These are phyloP conservation scores for Epithemia pelagica DNA, from an alignment of 108 stramenopile species.

Conservation along the genomic window DNA sequence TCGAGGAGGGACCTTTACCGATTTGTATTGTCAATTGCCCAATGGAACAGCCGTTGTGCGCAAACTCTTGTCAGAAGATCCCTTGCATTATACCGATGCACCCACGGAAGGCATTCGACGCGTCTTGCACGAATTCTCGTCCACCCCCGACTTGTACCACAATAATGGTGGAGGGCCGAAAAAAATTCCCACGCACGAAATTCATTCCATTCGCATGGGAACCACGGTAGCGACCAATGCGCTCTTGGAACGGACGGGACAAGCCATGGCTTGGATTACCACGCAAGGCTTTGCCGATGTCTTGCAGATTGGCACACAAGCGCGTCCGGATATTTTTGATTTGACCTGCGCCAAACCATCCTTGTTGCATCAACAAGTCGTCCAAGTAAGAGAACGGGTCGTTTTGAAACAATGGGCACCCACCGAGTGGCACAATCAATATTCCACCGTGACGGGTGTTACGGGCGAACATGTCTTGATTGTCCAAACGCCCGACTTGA, in stretches of 20 bases:
- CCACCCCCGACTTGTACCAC: conserved; percentile 44
- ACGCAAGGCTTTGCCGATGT: conserved; percentile 91
- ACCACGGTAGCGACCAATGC: conserved; percentile 98
- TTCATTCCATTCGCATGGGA: conserved; percentile 87
- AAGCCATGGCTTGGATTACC: conserved; percentile 80
- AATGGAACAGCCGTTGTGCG: conserved; percentile 54
- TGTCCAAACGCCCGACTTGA: conserved; percentile 57
- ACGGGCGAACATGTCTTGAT: conserved; percentile 79
- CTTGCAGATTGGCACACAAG: conserved; percentile 92
- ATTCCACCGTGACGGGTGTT: conserved; percentile 41
- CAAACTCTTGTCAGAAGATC: conserved; percentile 93
- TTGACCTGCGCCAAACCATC: conserved; percentile 65
- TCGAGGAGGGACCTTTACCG: conserved; percentile 97
- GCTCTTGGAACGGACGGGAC: conserved; percentile 92
- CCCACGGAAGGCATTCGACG: conserved; percentile 97
- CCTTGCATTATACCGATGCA: conserved; percentile 90
- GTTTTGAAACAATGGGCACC: conserved; percentile 58
- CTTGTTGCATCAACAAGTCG: conserved; percentile 85
- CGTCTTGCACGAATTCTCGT: conserved; percentile 65
- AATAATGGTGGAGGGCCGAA: conserved; percentile 54
- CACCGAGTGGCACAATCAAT: conserved; percentile 30
- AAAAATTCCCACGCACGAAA: conserved; percentile 55
- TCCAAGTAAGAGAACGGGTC: conserved; percentile 92
- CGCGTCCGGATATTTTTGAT: conserved; percentile 89
- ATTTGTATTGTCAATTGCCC: conserved; percentile 76